These are phyloP conservation scores for Dothideomycetidae sp. DNA, from an alignment of 2,329 filamentous ascomycete species.

Conservation along the genomic window DNA sequence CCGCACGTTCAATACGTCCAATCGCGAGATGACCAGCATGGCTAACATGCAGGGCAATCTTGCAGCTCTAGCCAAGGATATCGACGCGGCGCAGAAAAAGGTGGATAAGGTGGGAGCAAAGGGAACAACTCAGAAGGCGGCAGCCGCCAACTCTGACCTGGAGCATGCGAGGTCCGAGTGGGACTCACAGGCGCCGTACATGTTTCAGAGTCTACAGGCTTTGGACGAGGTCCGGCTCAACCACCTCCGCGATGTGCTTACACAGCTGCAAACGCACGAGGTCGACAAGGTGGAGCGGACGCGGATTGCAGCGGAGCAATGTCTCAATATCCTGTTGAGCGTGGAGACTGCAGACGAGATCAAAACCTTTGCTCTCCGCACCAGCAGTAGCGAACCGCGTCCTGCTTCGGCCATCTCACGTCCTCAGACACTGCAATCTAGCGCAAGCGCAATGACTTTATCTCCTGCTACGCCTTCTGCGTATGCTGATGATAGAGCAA, in stretches of 20 bases:
- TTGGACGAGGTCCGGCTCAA: slow-evolving; percentile 82
- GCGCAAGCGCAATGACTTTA: slow-evolving; percentile 18
- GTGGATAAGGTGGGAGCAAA: slow-evolving; percentile 73
- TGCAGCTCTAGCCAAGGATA: slow-evolving; percentile 62
- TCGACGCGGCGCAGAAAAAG: slow-evolving; percentile 72
- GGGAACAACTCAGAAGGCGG: slow-evolving; percentile 65
- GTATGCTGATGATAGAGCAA: slow-evolving; percentile 38
- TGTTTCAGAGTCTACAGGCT: slow-evolving; percentile 84
- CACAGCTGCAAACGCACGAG: slow-evolving; percentile 86
- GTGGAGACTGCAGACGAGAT: slow-evolving; percentile 81
- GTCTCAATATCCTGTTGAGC: slow-evolving; percentile 69
- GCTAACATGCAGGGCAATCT: slow-evolving; percentile 71
- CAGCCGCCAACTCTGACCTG: slow-evolving; percentile 55
- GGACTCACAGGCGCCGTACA: slow-evolving; percentile 87
- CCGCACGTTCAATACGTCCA: slow-evolving; percentile 56
- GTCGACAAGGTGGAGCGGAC: slow-evolving; percentile 70
- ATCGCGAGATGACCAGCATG: slow-evolving; percentile 66
- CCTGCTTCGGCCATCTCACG: slow-evolving; percentile 3
- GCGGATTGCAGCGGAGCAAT: slow-evolving; percentile 60
- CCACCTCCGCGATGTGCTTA: slow-evolving; percentile 77
- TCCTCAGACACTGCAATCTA: slow-evolving; percentile 7
- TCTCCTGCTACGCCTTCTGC: slow-evolving; percentile 19
- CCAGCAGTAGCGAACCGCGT: slow-evolving; percentile 25
- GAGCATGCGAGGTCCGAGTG: slow-evolving; percentile 73
- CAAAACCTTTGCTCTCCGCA: slow-evolving; percentile 47